A percentile compares a stretch with the other conserved stretches of the same genome.
These are phyloP conservation scores for Zelonia costaricensis DNA, from an alignment of 208 protist genomes.

Conservation along the genomic window DNA sequence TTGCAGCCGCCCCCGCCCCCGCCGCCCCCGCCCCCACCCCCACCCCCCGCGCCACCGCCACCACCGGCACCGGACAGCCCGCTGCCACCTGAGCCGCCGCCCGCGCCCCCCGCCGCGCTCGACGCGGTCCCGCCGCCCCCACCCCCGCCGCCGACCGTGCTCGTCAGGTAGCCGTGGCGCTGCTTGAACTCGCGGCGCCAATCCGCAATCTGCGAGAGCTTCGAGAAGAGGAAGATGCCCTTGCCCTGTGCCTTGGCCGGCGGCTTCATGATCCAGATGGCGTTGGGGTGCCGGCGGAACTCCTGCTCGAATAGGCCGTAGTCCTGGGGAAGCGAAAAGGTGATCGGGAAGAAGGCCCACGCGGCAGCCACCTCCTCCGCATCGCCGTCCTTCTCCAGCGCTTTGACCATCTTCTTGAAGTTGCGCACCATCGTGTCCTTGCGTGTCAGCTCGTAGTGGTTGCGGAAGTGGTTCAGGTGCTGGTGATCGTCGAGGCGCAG, in stretches of 20 bases:
- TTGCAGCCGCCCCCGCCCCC: neutral
- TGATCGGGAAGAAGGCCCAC: constrained; percentile 95
- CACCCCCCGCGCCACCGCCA: neutral
- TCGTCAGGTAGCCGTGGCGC: constrained; percentile 42
- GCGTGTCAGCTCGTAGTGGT: constrained; percentile 96
- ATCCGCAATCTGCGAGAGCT: constrained; percentile 94
- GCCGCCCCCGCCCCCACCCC: neutral
- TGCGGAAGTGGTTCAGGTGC: constrained; percentile 95
- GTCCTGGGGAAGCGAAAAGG: constrained; percentile 94
- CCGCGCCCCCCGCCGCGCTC: neutral
- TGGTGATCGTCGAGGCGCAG: constrained; percentile 85
- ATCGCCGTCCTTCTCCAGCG: constrained; percentile 85
- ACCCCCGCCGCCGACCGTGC: constrained; percentile 13
- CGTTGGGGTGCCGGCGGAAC: constrained; percentile 90
- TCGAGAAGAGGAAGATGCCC: constrained; percentile 97
- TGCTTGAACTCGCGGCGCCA: constrained; percentile 92
- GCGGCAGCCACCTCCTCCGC: constrained; percentile 72
- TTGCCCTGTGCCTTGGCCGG: constrained; percentile 96
- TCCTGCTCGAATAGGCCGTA: constrained; percentile 95
- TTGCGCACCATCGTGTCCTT: constrained; percentile 97
- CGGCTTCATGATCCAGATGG: constrained; percentile 98
- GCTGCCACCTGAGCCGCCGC: too few relatives aligned
- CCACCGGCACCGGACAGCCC: neutral
- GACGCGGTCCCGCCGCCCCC: neutral
- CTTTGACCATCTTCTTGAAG: constrained; percentile 92